Conservation (phyloP, 176 grass and related monocot species). For the Triticum aestivum region IWGSC_CS_RefSeq_v2.1 NC_057814.1:47050761-47051260, state of each 20-base stretch:
- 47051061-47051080: not conserved
- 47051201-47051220: conserved; percentile 83
- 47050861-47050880: too few relatives aligned
- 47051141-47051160: conserved; percentile 54
- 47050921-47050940: too few relatives aligned
- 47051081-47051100: not conserved
- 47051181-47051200: conserved; percentile 67
- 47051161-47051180: conserved; percentile 66
- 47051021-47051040: too few relatives aligned
- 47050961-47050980: too few relatives aligned
- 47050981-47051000: too few relatives aligned
- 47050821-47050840: not conserved
- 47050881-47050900: too few relatives aligned
- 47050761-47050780: conserved; percentile 62
- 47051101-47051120: conserved; percentile 31
- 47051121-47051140: conserved; percentile 52
- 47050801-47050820: conserved; percentile 36
- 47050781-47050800: conserved; percentile 74
- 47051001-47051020: too few relatives aligned
- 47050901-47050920: too few relatives aligned
- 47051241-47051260: conserved; percentile 61
- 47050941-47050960: too few relatives aligned
- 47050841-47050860: not conserved
- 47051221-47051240: conserved; percentile 82
- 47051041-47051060: not conserved